A percentile compares a stretch with the other conserved stretches of the same genome.
Conservation (phyloP, 2,329 filamentous ascomycete genomes). For the Hypoxylon sp. region DNA sequence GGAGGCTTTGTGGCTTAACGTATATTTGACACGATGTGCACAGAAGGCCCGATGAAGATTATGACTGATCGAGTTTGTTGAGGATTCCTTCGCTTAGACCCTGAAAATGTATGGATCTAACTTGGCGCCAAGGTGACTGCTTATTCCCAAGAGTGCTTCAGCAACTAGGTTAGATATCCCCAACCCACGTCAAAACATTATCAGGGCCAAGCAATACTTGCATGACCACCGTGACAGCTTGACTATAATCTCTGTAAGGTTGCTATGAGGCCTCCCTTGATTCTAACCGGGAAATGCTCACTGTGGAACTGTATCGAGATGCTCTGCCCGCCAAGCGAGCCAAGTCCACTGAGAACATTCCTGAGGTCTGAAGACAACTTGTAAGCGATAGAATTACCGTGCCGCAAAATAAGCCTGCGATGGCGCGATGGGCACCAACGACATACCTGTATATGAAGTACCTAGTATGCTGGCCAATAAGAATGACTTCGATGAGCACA, state of each 20-base stretch:
- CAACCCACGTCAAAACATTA: neutral
- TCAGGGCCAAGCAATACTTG: neutral
- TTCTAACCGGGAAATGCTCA: neutral
- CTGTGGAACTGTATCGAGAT: constrained; percentile 13
- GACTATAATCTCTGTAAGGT: neutral
- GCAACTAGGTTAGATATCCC: constrained; percentile 1
- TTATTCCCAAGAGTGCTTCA: constrained; percentile 6
- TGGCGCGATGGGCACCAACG: neutral
- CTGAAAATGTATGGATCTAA: constrained; percentile 15
- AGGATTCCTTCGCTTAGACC: neutral
- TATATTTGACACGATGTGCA: constrained; percentile 3
- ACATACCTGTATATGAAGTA: neutral
- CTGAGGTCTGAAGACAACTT: constrained; percentile 2
- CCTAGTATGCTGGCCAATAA: neutral
- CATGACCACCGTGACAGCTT: neutral
- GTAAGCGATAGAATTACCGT: neutral
- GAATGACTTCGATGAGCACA: neutral
- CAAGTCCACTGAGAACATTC: constrained; percentile 30
- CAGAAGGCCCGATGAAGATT: constrained; percentile 30
- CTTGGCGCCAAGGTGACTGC: constrained; percentile 29
- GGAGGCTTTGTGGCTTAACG: constrained; percentile 8
- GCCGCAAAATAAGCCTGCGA: neutral
- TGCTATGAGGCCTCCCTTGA: neutral
- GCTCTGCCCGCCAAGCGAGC: constrained; percentile 33
- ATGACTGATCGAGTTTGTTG: constrained; percentile 30